phyloP scores from a whole-genome alignment of 768 basidiomycete species.

The Phlebiopsis gigantea region DNA sequence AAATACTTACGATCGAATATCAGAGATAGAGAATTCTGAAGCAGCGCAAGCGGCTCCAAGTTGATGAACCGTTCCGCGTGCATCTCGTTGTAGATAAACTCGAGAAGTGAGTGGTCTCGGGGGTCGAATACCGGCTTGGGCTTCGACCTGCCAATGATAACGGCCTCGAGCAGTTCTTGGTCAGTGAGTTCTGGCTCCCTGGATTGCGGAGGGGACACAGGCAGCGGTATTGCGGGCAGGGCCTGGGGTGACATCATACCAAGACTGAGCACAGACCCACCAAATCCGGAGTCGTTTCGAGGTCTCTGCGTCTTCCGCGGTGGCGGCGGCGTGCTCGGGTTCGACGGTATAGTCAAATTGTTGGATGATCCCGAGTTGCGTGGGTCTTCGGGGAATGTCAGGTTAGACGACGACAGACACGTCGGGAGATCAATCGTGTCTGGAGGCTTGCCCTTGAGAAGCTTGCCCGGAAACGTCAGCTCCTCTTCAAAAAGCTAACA shows the following conservation, averaged over 20 bases:
- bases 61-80: conserved; percentile 68
- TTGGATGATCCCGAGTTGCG: not conserved
- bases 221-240: not conserved
- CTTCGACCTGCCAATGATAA: not conserved
- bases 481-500: conserved; percentile 71
- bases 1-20: conserved; percentile 53
- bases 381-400: not conserved
- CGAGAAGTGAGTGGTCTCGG: conserved; percentile 60
- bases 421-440: not conserved
- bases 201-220: not conserved
- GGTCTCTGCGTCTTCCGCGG: not conserved
- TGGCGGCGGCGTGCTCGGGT: not conserved
- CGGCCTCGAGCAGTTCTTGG: not conserved
- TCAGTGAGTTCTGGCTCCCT: not conserved
- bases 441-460: not conserved
- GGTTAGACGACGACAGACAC: not conserved
- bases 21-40: conserved; percentile 50
- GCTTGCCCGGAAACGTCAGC: conserved; percentile 59
- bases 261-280: not conserved
- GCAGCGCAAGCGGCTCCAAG: conserved; percentile 52
- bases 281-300: not conserved
- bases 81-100: conserved; percentile 63
- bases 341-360: not conserved
- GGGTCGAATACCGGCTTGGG: conserved; percentile 36
- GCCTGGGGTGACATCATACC: not conserved